These are phyloP conservation scores for Sarcodon aspratus DNA, from an alignment of 768 basidiomycete species.

Conservation along the genomic window DNA sequence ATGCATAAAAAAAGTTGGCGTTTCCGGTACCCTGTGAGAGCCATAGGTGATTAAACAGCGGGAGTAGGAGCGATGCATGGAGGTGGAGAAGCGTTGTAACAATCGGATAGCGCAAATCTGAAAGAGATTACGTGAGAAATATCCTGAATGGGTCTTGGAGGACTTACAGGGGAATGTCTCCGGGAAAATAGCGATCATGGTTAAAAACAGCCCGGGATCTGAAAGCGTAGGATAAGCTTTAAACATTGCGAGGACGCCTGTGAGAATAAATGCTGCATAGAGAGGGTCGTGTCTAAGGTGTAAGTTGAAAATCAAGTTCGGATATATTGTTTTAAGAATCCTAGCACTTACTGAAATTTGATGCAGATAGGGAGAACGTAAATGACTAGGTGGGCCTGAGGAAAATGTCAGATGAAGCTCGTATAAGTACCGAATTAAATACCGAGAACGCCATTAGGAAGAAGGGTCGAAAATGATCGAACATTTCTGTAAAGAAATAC, in stretches of 20 bases:
- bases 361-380: conserved; percentile 80
- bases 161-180: conserved; percentile 73
- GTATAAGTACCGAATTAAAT: conserved; percentile 14
- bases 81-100: conserved; percentile 74
- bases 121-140: neutral
- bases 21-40: conserved; percentile 86
- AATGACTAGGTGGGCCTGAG: conserved; percentile 61
- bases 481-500: conserved; percentile 99
- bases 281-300: conserved; percentile 66
- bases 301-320: neutral
- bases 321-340: neutral
- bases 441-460: conserved; percentile 94
- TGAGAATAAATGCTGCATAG: conserved; percentile 63
- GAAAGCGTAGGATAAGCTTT: conserved; percentile 89
- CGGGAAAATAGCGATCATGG: conserved; percentile 72
- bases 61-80: conserved; percentile 77
- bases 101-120: conserved; percentile 80
- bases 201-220: conserved; percentile 79
- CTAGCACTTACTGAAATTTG: conserved; percentile 61
- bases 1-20: conserved; percentile 97
- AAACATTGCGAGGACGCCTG: conserved; percentile 74
- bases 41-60: conserved; percentile 90
- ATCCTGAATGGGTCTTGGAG: neutral
- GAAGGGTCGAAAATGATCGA: conserved; percentile 93
- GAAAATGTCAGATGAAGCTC: neutral